These are phyloP conservation scores for Mortierella sp. DNA, from an alignment of 371 early-diverging fungal genomes.

Conservation along the genomic window DNA sequence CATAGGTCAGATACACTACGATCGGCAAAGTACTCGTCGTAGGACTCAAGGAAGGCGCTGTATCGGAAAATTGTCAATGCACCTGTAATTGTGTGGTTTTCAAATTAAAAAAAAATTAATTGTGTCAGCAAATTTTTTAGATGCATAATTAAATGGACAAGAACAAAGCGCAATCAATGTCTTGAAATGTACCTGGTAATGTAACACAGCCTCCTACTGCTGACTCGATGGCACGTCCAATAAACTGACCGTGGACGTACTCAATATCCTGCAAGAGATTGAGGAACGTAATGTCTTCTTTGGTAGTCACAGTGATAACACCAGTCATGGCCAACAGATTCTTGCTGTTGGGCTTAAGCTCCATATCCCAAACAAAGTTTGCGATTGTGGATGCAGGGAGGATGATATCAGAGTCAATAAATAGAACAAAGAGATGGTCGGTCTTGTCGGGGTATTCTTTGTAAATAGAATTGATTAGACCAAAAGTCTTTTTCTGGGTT, in stretches of 20 bases:
- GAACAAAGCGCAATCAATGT: too few species aligned
- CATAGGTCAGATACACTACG: conserved; percentile 41
- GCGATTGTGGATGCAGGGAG: conserved; percentile 42
- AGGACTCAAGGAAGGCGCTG: conserved; percentile 31
- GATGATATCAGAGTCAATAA: conserved; percentile 62
- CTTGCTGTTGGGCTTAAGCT: conserved; percentile 25
- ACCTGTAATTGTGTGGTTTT: conserved; percentile 18
- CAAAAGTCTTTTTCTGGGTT: conserved; percentile 52
- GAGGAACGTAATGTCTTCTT: conserved; percentile 46
- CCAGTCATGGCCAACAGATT: conserved; percentile 51
- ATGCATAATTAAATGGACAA: too few species aligned
- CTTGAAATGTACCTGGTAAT: conserved; percentile 52
- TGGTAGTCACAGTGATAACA: conserved; percentile 34
- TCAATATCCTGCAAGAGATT: conserved; percentile 58
- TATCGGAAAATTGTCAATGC: conserved; percentile 58
- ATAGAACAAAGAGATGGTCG: conserved; percentile 51
- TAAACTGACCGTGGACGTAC: conserved; percentile 56
- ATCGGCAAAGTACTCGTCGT: conserved; percentile 54
- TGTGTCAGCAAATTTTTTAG: too few species aligned
- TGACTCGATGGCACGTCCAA: conserved; percentile 48
- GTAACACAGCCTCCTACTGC: conserved; percentile 57
- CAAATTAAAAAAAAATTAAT: too few species aligned
- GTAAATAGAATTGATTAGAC: conserved; percentile 21
- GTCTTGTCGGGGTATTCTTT: conserved; percentile 41
- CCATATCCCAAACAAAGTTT: conserved; percentile 53